phyloP scores from a whole-genome alignment of 164 flowering plant genomes.

The Protea cynaroides region DNA sequence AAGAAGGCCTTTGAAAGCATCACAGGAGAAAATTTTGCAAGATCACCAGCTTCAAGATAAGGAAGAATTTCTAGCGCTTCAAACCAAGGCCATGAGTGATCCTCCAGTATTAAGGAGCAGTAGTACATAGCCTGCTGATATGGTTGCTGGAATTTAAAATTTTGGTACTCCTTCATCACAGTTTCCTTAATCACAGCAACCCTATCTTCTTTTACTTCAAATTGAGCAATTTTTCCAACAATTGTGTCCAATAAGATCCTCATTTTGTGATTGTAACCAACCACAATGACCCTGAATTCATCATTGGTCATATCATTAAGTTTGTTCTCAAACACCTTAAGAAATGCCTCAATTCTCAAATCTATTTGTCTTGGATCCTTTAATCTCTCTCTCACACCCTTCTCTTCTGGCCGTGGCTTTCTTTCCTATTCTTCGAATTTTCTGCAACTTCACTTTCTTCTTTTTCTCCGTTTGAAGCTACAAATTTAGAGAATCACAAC shows the following conservation, averaged over 20 bases:
- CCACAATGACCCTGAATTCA: too few species aligned
- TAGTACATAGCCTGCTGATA: slow-evolving; percentile 85
- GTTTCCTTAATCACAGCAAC: slow-evolving; percentile 83
- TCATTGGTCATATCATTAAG: too few species aligned
- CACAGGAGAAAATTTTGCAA: slow-evolving; percentile 55
- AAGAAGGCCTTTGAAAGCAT: slow-evolving; percentile 76
- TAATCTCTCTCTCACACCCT: too few species aligned
- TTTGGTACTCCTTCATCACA: slow-evolving; percentile 67
- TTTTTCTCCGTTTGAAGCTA: slow-evolving; percentile 22
- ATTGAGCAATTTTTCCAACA: slow-evolving; percentile 58
- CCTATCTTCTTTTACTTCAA: slow-evolving; percentile 77
- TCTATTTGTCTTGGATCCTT: too few species aligned
- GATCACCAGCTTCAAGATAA: slow-evolving; percentile 56
- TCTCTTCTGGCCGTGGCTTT: too few species aligned
- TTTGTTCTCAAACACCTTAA: too few species aligned
- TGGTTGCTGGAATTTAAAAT: slow-evolving; percentile 87
- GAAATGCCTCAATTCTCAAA: too few species aligned
- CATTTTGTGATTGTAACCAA: too few species aligned
- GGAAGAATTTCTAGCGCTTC: slow-evolving; percentile 78
- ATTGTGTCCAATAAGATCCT: slow-evolving; percentile 68
- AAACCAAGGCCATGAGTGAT: slow-evolving; percentile 77
- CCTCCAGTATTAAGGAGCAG: slow-evolving; percentile 67
- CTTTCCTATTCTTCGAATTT: too few species aligned
- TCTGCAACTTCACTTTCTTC: too few species aligned
- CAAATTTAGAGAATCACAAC: neutral